These are phyloP conservation scores for Pholiota conissans DNA, from an alignment of 768 basidiomycete genomes.

Conservation along the genomic window DNA sequence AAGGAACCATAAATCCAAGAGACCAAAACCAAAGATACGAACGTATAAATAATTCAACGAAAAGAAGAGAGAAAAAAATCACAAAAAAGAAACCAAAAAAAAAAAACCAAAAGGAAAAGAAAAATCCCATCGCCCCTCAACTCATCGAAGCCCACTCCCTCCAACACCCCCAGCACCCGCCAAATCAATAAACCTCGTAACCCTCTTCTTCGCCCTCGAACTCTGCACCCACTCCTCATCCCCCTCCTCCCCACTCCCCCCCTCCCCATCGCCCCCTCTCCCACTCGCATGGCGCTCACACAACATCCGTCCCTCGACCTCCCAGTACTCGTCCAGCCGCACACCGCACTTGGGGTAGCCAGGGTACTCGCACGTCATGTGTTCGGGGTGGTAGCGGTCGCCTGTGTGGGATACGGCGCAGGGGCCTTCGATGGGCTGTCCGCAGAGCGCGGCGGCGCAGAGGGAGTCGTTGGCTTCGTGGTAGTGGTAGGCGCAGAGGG, in stretches of 20 bases:
- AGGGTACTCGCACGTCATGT: slow-evolving; percentile 79
- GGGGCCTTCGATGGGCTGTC: slow-evolving; percentile 90
- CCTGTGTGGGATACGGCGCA: slow-evolving; percentile 86
- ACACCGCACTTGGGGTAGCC: slow-evolving; percentile 48
- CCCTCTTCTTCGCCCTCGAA: slow-evolving; percentile 68
- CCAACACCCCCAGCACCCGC: slow-evolving; percentile 22
- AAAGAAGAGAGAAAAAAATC: not conserved
- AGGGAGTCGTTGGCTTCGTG: slow-evolving; percentile 90
- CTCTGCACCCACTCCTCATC: slow-evolving; percentile 35
- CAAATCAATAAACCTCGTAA: slow-evolving; percentile 82
- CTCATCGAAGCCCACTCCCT: not conserved
- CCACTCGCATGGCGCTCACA: slow-evolving; percentile 77
- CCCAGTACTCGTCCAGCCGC: slow-evolving; percentile 83
- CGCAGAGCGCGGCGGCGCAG: slow-evolving; percentile 76
- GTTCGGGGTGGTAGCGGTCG: slow-evolving; percentile 85
- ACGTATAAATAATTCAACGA: slow-evolving; percentile 4
- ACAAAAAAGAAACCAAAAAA: not conserved
- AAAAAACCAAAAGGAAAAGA: not conserved
- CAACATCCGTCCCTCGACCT: slow-evolving; percentile 80
- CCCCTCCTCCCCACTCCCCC: slow-evolving; percentile 23
- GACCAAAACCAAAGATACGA: not conserved
- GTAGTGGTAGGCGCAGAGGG: slow-evolving; percentile 90
- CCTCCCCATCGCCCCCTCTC: slow-evolving; percentile 15
- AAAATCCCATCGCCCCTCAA: not conserved
- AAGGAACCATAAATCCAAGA: not conserved